Conservation (phyloP, 352 stramenopile genomes). For the Plasmopara muralis region DNA sequence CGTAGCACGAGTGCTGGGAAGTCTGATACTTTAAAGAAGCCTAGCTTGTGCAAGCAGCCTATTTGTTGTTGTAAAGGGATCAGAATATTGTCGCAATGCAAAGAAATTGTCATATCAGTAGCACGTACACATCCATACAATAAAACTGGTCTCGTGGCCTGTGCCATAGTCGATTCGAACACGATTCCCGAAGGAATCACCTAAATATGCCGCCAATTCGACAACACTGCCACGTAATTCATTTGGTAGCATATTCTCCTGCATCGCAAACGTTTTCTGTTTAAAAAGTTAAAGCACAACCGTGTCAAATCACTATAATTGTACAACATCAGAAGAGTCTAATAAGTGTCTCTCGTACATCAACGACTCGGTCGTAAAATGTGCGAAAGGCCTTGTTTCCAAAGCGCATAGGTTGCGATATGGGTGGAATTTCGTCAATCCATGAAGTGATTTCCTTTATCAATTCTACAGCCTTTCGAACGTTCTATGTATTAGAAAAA, state of each 20-base stretch:
- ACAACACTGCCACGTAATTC: constrained; percentile 60
- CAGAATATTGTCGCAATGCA: constrained; percentile 8
- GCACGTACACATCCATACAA: constrained; percentile 89
- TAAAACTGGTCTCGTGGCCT: constrained; percentile 97
- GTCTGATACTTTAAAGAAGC: constrained; percentile 80
- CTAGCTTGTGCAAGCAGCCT: constrained; percentile 86
- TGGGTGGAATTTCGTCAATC: constrained; percentile 89
- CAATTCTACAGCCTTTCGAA: constrained; percentile 57
- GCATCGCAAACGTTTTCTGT: constrained; percentile 45
- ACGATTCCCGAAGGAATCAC: constrained; percentile 95
- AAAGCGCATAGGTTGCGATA: constrained; percentile 92
- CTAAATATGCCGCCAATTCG: constrained; percentile 93
- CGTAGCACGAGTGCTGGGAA: constrained; percentile 84
- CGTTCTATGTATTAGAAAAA: constrained; percentile 38
- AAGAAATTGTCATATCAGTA: background rate
- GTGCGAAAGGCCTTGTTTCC: constrained; percentile 92
- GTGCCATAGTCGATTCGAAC: constrained; percentile 98
- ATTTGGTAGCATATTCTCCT: constrained; percentile 54
- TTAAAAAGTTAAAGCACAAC: constrained; percentile 6
- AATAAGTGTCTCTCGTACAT: constrained; percentile 31
- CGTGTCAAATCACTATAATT: background rate
- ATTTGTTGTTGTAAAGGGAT: constrained; percentile 4
- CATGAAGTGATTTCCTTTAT: constrained; percentile 67
- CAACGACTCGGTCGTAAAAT: constrained; percentile 80
- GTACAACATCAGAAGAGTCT: background rate